These are phyloP conservation scores for Acrasis kona DNA, from an alignment of 78 protist species.

Conservation along the genomic window DNA sequence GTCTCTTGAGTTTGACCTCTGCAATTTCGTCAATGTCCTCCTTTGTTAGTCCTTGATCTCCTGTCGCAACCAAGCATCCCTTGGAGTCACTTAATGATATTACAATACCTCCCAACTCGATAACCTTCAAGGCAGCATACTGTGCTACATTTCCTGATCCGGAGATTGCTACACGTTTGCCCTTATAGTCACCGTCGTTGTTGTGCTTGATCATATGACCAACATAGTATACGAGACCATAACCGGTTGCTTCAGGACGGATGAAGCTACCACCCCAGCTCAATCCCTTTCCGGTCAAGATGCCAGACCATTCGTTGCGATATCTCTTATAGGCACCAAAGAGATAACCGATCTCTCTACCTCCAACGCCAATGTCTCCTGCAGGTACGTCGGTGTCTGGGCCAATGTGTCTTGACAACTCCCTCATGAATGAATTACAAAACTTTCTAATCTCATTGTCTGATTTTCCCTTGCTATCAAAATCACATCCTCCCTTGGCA, in stretches of 20 bases:
- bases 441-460: constrained; percentile 52
- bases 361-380: constrained; percentile 76
- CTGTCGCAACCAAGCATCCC: constrained; percentile 21
- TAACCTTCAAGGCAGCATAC: constrained; percentile 12
- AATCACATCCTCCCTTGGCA: constrained; percentile 71
- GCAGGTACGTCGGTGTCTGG: constrained; percentile 64
- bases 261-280: constrained; percentile 54
- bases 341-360: constrained; percentile 56
- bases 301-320: constrained; percentile 7
- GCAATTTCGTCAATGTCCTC: constrained; percentile 20
- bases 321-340: constrained; percentile 45
- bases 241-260: constrained; percentile 75
- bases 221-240: constrained; percentile 53
- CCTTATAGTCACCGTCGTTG: constrained; percentile 7
- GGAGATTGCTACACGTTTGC: constrained; percentile 20
- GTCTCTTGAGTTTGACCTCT: constrained; percentile 26
- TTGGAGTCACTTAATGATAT: constrained; percentile 37
- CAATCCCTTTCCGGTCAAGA: constrained; percentile 57
- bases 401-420: constrained; percentile 42
- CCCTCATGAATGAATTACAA: constrained; percentile 63
- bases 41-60: constrained; percentile 26
- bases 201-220: constrained; percentile 5
- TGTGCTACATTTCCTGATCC: constrained; percentile 68
- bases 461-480: constrained; percentile 54
- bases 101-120: constrained; percentile 35